These are phyloP conservation scores for Forsythia viridissima DNA, from an alignment of 257 asterid species.

Conservation along the genomic window DNA sequence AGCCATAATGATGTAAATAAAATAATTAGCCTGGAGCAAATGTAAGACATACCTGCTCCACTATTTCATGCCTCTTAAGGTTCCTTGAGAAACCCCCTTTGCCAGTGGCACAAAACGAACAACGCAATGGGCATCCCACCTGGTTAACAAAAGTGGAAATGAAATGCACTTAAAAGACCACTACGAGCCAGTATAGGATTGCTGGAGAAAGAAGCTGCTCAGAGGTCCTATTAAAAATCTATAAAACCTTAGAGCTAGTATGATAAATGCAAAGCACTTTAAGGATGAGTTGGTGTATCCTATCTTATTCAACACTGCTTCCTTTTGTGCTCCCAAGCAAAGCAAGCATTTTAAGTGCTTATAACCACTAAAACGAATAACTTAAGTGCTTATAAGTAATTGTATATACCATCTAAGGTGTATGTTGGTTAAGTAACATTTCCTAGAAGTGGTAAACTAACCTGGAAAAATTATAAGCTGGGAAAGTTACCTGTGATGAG, in stretches of 20 bases:
- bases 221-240: neutral
- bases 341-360: neutral
- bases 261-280: neutral
- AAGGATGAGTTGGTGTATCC: neutral
- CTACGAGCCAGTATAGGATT: neutral
- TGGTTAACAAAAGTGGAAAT: slow-evolving; percentile 32
- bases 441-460: slow-evolving; percentile 4
- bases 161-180: neutral
- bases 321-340: neutral
- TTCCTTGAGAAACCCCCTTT: slow-evolving; percentile 95
- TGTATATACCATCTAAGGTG: neutral
- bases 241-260: neutral
- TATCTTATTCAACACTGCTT: neutral
- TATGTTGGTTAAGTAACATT: slow-evolving; percentile 9
- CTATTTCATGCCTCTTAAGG: slow-evolving; percentile 90
- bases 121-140: slow-evolving; percentile 96
- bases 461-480: neutral
- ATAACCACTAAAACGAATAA: neutral
- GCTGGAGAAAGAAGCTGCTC: neutral
- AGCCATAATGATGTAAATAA: neutral
- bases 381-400: neutral
- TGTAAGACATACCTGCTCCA: slow-evolving; percentile 68
- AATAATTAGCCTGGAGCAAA: slow-evolving; percentile 1
- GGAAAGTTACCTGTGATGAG: slow-evolving; percentile 78
- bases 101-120: slow-evolving; percentile 97